Percentiles rank a stretch among this genome's conserved stretches.
Conservation (phyloP, 2,329 filamentous ascomycete genomes). For the Sclerotinia minor region DNA sequence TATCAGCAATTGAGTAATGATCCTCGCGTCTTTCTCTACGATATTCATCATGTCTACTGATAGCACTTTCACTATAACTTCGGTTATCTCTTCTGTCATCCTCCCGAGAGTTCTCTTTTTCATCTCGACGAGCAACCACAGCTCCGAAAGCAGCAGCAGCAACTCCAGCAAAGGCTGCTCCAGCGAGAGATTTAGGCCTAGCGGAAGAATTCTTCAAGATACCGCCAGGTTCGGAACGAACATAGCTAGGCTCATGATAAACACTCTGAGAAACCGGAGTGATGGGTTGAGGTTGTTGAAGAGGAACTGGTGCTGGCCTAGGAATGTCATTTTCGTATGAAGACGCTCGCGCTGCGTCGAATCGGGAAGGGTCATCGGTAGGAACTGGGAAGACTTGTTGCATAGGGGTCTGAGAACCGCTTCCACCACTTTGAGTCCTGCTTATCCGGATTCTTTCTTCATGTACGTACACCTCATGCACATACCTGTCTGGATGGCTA, state of each 20-base stretch:
- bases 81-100: conserved; percentile 27
- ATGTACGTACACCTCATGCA: conserved; percentile 1
- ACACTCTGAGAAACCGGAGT: conserved; percentile 69
- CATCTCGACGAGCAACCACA: conserved; percentile 43
- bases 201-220: conserved; percentile 40
- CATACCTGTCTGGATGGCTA: conserved; percentile 6
- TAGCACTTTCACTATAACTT: conserved; percentile 30
- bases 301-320: conserved; percentile 61
- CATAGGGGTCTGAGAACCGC: conserved; percentile 47
- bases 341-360: conserved; percentile 58
- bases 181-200: conserved; percentile 46
- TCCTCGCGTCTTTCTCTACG: conserved; percentile 32
- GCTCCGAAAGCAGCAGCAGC: conserved; percentile 53
- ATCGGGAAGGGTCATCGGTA: conserved; percentile 62
- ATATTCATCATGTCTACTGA: conserved; percentile 25
- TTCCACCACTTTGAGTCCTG: conserved; percentile 43
- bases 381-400: conserved; percentile 67
- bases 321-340: conserved; percentile 46
- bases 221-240: conserved; percentile 36
- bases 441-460: conserved; percentile 20
- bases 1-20: conserved; percentile 34
- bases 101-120: conserved; percentile 34
- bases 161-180: conserved; percentile 50
- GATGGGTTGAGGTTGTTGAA: conserved; percentile 85
- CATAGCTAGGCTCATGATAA: conserved; percentile 53